These are phyloP conservation scores for Microbotryum silenes-acaulis DNA, from an alignment of 1,284 basidiomycete genomes.

Conservation along the genomic window DNA sequence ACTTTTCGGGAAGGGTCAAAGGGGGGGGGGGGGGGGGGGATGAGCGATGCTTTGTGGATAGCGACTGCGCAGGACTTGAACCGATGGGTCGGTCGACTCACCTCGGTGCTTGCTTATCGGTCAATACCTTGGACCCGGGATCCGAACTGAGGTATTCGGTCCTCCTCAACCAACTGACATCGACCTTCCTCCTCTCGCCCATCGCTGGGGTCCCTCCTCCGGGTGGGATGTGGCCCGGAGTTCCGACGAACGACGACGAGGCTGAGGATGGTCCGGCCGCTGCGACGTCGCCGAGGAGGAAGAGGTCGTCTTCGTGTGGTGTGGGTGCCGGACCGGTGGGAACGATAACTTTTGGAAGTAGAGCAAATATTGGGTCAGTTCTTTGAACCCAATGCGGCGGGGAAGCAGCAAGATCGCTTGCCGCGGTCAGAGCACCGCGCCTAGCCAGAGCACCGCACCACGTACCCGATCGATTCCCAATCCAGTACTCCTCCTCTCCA, in stretches of 20 bases:
- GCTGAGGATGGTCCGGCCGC: constrained; percentile 16
- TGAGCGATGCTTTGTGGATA: too few relatives aligned
- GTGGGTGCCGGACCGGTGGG: constrained; percentile 1
- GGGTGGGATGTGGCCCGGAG: constrained; percentile 14
- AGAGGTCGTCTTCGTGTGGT: constrained; percentile 31
- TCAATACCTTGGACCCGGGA: constrained; percentile 6
- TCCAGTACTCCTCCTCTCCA: constrained; percentile 48
- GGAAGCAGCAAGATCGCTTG: too few relatives aligned
- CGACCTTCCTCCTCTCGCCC: constrained; percentile 37
- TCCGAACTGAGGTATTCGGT: constrained; percentile 64
- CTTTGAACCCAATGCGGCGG: not conserved
- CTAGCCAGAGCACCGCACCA: not conserved
- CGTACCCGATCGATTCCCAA: constrained; percentile 19
- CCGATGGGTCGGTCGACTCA: too few relatives aligned
- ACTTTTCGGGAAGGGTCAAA: not conserved
- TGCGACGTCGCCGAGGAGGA: constrained; percentile 22
- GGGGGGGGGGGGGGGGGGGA: too few relatives aligned
- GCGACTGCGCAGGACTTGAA: not conserved
- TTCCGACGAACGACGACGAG: constrained; percentile 25
- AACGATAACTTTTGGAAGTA: not conserved
- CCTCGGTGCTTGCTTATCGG: too few relatives aligned
- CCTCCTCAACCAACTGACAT: constrained; percentile 81
- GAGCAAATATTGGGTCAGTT: not conserved
- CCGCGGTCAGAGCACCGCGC: too few relatives aligned
- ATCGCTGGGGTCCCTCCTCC: constrained; percentile 1